phyloP scores from a whole-genome alignment of 2,329 filamentous ascomycete genomes.

The Cytospora schulzeri region DNA sequence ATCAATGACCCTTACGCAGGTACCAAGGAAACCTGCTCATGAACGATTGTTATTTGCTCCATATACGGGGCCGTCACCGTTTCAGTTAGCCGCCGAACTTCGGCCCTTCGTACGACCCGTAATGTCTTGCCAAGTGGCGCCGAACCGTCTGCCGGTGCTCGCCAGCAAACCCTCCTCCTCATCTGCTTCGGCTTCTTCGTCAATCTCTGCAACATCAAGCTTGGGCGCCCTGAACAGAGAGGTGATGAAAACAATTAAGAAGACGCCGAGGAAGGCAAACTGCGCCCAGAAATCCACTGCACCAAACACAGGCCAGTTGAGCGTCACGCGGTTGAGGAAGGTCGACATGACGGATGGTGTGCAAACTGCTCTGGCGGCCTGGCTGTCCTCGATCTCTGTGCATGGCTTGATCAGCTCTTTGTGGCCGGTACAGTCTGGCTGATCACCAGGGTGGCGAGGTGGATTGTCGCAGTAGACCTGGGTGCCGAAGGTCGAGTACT shows the following conservation, averaged over 20 bases:
- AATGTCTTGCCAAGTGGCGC: constrained; percentile 87
- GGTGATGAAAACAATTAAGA: constrained; percentile 78
- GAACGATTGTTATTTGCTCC: constrained; percentile 17
- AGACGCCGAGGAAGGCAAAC: constrained; percentile 84
- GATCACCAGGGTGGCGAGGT: constrained; percentile 60
- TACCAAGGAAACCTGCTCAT: neutral
- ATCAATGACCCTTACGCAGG: neutral
- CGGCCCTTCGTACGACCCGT: constrained; percentile 53
- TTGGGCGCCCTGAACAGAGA: constrained; percentile 79
- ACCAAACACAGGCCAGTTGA: constrained; percentile 96
- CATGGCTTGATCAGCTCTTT: constrained; percentile 77
- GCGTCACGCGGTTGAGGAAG: constrained; percentile 87
- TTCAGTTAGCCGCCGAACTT: constrained; percentile 6
- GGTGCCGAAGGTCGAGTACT: constrained; percentile 91
- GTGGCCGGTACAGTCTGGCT: constrained; percentile 75
- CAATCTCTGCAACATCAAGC: constrained; percentile 74
- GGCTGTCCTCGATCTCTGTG: constrained; percentile 72
- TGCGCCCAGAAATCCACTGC: constrained; percentile 95
- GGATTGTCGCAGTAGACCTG: constrained; percentile 89
- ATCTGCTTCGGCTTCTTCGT: constrained; percentile 86
- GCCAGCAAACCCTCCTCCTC: constrained; percentile 93
- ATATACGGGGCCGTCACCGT: constrained; percentile 6
- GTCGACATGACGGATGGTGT: constrained; percentile 90
- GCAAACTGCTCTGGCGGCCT: constrained; percentile 78
- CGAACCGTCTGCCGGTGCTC: constrained; percentile 78